A percentile compares a stretch with the other conserved stretches of the same genome.
phyloP scores from a whole-genome alignment of 1,284 basidiomycete species.

The Wallemia hederae region DNA sequence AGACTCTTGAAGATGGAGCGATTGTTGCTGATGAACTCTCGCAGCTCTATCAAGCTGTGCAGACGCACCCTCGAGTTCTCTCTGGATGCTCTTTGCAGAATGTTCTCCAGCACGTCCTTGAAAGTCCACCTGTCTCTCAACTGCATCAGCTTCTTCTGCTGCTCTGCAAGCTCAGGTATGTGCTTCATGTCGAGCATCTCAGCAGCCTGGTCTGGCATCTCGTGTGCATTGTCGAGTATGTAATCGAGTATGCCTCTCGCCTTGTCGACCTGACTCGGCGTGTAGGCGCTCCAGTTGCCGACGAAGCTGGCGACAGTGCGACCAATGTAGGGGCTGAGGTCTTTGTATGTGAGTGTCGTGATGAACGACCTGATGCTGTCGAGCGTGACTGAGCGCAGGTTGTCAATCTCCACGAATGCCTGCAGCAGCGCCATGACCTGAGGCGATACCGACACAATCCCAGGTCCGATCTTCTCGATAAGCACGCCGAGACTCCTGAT shows the following conservation, averaged over 20 bases:
- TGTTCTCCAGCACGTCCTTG: constrained; percentile 29
- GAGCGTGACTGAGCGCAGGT: constrained; percentile 48
- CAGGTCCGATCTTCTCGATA: constrained; percentile 36
- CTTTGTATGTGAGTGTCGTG: constrained; percentile 32
- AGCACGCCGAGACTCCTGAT: constrained; percentile 51
- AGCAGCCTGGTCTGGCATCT: constrained; percentile 30
- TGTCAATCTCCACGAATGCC: constrained; percentile 41
- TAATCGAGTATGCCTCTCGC: constrained; percentile 37
- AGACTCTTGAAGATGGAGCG: constrained; percentile 29
- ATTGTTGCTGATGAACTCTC: constrained; percentile 27
- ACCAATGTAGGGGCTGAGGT: constrained; percentile 60
- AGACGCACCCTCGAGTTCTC: constrained; percentile 56
- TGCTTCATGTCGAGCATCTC: constrained; percentile 48
- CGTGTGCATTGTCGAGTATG: constrained; percentile 30
- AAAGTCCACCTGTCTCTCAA: constrained; percentile 26
- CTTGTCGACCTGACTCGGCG: constrained; percentile 22
- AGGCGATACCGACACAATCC: constrained; percentile 43
- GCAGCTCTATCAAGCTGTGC: constrained; percentile 50
- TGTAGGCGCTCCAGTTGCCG: constrained; percentile 41
- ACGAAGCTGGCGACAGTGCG: constrained; percentile 65
- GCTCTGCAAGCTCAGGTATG: constrained; percentile 32
- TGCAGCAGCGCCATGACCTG: constrained; percentile 97
- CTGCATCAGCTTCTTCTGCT: constrained; percentile 22
- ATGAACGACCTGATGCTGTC: constrained; percentile 59
- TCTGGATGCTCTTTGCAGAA: constrained; percentile 43